Conservation (phyloP, 345 rosid genomes). For the Pelargonium nanum region DNA sequence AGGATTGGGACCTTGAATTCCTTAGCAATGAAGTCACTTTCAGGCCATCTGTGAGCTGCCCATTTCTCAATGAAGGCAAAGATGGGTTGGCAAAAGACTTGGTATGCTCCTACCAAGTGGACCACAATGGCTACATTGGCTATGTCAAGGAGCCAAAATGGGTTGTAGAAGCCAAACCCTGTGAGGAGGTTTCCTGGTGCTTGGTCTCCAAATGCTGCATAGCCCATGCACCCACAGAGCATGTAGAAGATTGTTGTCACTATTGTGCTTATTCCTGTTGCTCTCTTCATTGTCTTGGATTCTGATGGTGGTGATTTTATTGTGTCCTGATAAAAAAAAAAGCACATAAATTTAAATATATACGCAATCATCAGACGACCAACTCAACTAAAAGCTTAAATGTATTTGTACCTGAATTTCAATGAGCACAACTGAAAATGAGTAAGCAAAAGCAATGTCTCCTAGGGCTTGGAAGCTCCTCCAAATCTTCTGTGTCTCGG, state of each 20-base stretch:
- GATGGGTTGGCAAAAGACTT: slow-evolving; percentile 34
- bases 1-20: slow-evolving; percentile 20
- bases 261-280: slow-evolving; percentile 21
- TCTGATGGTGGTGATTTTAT: slow-evolving; percentile 34
- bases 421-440: slow-evolving; percentile 28
- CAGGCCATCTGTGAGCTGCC: slow-evolving; percentile 18
- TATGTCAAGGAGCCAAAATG: slow-evolving; percentile 37
- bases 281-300: slow-evolving; percentile 34
- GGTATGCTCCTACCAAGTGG: slow-evolving; percentile 35
- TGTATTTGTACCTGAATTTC: slow-evolving; percentile 26
- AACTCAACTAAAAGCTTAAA: background rate
- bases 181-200: slow-evolving; percentile 37
- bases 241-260: slow-evolving; percentile 34
- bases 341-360: background rate
- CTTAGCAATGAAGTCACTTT: slow-evolving; percentile 17
- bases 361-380: too few species aligned
- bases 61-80: slow-evolving; percentile 33
- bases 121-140: slow-evolving; percentile 31
- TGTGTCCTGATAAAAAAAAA: slow-evolving; percentile 21
- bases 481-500: slow-evolving; percentile 28
- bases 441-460: slow-evolving; percentile 33
- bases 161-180: slow-evolving; percentile 34
- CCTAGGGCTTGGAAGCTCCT: slow-evolving; percentile 34
- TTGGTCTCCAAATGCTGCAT: slow-evolving; percentile 29
- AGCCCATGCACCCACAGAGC: slow-evolving; percentile 36